Evolutionary conservation across 768 basidiomycete species (phyloP).

Genomic region (Phanerodontia chrysosporium): DNA sequence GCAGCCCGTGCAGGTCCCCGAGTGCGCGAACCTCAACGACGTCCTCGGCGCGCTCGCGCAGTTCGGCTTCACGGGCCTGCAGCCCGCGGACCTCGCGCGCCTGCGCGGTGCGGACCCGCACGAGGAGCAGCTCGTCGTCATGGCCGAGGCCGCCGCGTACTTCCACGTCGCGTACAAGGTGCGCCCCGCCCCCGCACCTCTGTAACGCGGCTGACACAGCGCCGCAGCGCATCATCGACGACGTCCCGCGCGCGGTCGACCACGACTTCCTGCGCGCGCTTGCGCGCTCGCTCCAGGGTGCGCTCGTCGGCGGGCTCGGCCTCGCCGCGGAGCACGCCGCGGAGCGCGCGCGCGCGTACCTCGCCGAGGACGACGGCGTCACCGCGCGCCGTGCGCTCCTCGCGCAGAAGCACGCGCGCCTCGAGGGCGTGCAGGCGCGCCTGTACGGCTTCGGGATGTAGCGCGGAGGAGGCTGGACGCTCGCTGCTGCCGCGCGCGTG

Average conservation of each 20-base stretch:
- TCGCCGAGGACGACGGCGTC: conserved; percentile 8
- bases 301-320: conserved; percentile 3
- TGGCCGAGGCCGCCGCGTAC: conserved; percentile 13
- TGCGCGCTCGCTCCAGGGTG: background rate
- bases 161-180: conserved; percentile 14
- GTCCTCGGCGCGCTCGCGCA: background rate
- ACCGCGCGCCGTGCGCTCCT: background rate
- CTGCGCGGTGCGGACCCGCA: background rate
- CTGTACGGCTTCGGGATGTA: conserved; percentile 3
- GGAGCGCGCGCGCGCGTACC: conserved; percentile 5
- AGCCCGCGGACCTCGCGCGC: background rate
- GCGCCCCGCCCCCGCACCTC: background rate
- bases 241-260: conserved; percentile 11
- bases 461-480: no score
- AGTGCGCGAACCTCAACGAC: background rate
- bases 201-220: background rate
- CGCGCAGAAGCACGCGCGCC: background rate
- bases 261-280: conserved; percentile 11
- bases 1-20: background rate
- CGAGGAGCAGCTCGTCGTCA: conserved; percentile 9
- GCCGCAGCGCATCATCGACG: conserved; percentile 10
- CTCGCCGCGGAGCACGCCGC: conserved; percentile 4
- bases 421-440: conserved; percentile 1
- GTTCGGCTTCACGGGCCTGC: background rate
- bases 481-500: no score